Evolutionary conservation across 1,284 basidiomycete genomes (phyloP).

Genomic region (Trametes polyzona): DNA sequence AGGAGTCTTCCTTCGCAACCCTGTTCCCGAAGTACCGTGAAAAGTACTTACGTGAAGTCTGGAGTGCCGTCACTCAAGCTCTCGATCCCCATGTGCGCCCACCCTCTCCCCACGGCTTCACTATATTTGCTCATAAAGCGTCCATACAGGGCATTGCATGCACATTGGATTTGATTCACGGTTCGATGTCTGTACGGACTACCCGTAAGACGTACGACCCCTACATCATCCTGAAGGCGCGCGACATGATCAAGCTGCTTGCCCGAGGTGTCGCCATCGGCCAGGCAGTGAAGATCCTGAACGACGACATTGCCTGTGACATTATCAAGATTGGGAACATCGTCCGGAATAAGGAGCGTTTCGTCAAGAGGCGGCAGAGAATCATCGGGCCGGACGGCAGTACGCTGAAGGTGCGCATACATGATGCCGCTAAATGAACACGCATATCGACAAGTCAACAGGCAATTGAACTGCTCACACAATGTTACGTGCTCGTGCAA

Average conservation of each 20-base stretch:
- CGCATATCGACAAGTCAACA: constrained; percentile 38
- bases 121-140: neutral
- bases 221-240: constrained; percentile 93
- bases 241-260: constrained; percentile 95
- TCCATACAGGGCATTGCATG: constrained; percentile 78
- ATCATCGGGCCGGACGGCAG: constrained; percentile 98
- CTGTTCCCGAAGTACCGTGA: constrained; percentile 99
- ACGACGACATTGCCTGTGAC: constrained; percentile 92
- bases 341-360: constrained; percentile 95
- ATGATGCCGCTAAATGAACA: neutral
- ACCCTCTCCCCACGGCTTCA: neutral
- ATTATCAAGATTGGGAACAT: constrained; percentile 98
- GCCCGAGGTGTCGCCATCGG: constrained; percentile 86
- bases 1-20: constrained; percentile 97
- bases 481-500: constrained; percentile 98
- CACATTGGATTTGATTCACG: constrained; percentile 94
- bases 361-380: constrained; percentile 94
- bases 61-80: constrained; percentile 90
- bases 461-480: constrained; percentile 97
- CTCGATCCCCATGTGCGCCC: constrained; percentile 77
- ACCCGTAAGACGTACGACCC: constrained; percentile 98
- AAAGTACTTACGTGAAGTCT: constrained; percentile 93
- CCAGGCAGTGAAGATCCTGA: constrained; percentile 90
- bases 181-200: constrained; percentile 96
- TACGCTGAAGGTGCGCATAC: constrained; percentile 81